phyloP scores from a whole-genome alignment of 1,284 basidiomycete species.

The Trametes versicolor region DNA sequence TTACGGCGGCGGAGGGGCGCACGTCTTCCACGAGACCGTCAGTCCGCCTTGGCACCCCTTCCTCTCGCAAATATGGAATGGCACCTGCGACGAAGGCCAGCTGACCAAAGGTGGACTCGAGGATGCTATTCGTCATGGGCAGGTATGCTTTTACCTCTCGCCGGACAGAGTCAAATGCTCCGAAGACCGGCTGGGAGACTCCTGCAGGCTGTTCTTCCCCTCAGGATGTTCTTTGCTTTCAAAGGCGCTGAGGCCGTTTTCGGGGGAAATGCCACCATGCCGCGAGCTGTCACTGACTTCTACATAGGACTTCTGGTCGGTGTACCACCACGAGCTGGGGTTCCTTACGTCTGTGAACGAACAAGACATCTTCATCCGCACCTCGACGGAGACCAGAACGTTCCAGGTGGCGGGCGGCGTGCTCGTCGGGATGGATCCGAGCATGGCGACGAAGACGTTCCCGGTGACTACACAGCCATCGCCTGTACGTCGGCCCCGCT shows the following conservation, averaged over 20 bases:
- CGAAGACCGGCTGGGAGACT: too few species aligned
- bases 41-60: constrained; percentile 53
- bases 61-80: constrained; percentile 60
- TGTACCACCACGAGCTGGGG: constrained; percentile 54
- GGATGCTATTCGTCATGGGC: constrained; percentile 59
- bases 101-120: constrained; percentile 58
- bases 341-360: constrained; percentile 54
- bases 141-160: constrained; percentile 41
- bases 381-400: constrained; percentile 57
- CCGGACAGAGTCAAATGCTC: not conserved
- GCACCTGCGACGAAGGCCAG: constrained; percentile 63
- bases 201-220: too few species aligned
- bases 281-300: not conserved
- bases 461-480: constrained; percentile 54
- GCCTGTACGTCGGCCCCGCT: constrained; percentile 19
- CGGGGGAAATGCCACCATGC: too few species aligned
- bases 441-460: constrained; percentile 47
- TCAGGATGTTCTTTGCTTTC: too few species aligned
- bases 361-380: constrained; percentile 55
- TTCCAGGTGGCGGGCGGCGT: constrained; percentile 62
- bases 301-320: constrained; percentile 58
- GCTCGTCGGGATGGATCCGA: constrained; percentile 59
- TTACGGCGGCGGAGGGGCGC: constrained; percentile 50
- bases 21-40: constrained; percentile 51
- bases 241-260: too few species aligned